Evolutionary conservation across 371 early-diverging fungal species (phyloP), one percentile per base, ranked within the genome.

Genomic region (Mucor racemosus): DNA sequence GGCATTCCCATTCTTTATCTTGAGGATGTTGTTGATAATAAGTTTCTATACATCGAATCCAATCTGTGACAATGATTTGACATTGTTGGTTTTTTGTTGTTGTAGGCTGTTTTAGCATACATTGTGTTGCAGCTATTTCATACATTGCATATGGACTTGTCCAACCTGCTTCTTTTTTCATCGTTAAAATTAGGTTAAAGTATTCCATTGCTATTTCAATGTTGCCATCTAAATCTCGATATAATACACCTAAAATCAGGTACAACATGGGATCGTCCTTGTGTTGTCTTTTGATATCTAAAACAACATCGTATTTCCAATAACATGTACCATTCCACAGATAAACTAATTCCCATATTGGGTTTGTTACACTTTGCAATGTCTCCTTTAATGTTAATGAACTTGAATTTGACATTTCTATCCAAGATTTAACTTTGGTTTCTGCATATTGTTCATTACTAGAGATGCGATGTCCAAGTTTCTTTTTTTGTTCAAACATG

Each of bases 331-430:
- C 74, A n/a, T 73, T 71, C 69, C 70, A 73, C 0, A 78, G 63
- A 60, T 78, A 78, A 7, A 75, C 67, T 1, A 78, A 48, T n/a
- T 78, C 78, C 78, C 78, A 78, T 11, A 78, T 14, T 14, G 78
- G 78, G 41, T 73, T 66, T 5, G 65, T 41, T 10, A 64, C 53
- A 19, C 39, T 38, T 39, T 53, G 34, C 19, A 68, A 34, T 13
- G 62, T 34, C 17, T 33, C 17, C 35, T 41, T 60, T 13, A 69
- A 26, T 15, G 58, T 31, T 7, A 58, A 57, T 1, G 38, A 33
- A 6, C 55, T 42, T 17, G 42, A 46, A 31, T 46, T 56, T 26
- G 65, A 63, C 3, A 15, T n/a, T 8, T 35, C 46, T 7, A 56
- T 59, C 78, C 78, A 78, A 5, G 10, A 35, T 13, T 54, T 44